phyloP scores from a whole-genome alignment of 768 basidiomycete species.

The Lyophyllum atratum region DNA sequence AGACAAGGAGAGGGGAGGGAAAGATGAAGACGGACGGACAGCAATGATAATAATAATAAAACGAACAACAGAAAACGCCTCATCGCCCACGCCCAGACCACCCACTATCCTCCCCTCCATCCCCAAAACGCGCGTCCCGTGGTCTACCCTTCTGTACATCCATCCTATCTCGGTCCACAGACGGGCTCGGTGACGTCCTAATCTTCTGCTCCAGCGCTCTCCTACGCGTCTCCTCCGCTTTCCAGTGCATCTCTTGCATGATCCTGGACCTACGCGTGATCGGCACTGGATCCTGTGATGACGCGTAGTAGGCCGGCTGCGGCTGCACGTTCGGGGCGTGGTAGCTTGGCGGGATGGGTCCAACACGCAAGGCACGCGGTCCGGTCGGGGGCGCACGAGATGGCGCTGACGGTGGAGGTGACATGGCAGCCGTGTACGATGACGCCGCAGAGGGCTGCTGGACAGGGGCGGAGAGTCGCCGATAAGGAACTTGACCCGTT shows the following conservation, averaged over 20 bases:
- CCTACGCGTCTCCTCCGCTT: no score
- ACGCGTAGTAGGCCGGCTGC: neutral
- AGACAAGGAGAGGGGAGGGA: neutral
- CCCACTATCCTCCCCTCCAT: no score
- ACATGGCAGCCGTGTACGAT: neutral
- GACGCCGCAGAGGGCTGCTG: neutral
- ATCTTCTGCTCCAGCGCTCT: no score
- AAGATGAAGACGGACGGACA: neutral
- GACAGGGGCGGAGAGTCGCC: neutral
- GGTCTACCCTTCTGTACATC: no score
- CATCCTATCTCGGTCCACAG: no score
- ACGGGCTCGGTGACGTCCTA: no score
- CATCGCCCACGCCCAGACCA: no score
- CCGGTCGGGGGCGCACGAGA: neutral
- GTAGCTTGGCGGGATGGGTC: neutral
- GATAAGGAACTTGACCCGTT: neutral
- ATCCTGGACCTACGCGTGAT: neutral
- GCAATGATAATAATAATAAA: neutral
- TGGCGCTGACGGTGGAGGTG: constrained; percentile 5
- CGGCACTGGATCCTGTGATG: neutral
- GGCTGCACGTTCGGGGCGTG: neutral
- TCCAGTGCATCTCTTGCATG: no score
- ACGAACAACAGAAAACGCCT: neutral
- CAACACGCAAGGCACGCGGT: neutral
- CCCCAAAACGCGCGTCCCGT: no score